A percentile compares a stretch with the other conserved stretches of the same genome.
These are phyloP conservation scores for Pistacia atlantica DNA, from an alignment of 345 rosid species.

Conservation along the genomic window DNA sequence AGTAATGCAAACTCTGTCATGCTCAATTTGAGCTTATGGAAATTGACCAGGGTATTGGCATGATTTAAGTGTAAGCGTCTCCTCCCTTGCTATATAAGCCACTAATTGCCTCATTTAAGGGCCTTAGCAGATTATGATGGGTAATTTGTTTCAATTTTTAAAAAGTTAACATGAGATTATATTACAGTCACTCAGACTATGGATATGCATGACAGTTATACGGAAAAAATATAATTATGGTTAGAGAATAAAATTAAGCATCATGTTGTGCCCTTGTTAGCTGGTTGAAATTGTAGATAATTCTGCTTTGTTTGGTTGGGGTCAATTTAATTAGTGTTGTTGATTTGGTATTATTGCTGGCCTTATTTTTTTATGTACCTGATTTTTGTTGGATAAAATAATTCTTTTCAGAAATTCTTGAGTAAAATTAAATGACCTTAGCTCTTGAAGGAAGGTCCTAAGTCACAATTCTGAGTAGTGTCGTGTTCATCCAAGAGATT, in stretches of 20 bases:
- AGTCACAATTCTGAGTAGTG: neutral
- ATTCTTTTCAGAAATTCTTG: neutral
- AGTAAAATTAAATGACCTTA: neutral
- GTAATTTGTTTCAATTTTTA: neutral
- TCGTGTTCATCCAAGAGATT: neutral
- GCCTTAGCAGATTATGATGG: neutral
- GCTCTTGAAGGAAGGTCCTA: neutral
- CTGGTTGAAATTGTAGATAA: neutral
- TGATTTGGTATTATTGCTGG: neutral
- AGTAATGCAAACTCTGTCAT: neutral
- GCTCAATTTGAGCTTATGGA: constrained; percentile 4
- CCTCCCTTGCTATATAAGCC: neutral
- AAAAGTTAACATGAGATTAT: too few relatives aligned
- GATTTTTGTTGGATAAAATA: neutral
- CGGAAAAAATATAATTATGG: neutral
- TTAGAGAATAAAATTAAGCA: neutral
- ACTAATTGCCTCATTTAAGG: neutral
- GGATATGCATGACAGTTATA: neutral
- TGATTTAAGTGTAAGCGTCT: neutral
- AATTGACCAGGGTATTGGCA: neutral
- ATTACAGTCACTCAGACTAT: neutral
- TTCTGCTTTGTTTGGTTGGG: neutral
- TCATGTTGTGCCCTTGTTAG: neutral
- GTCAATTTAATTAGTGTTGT: neutral
- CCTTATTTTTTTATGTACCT: too few relatives aligned